These are phyloP conservation scores for Hypoxylon sp. DNA, from an alignment of 2,329 filamentous ascomycete species.

Conservation along the genomic window DNA sequence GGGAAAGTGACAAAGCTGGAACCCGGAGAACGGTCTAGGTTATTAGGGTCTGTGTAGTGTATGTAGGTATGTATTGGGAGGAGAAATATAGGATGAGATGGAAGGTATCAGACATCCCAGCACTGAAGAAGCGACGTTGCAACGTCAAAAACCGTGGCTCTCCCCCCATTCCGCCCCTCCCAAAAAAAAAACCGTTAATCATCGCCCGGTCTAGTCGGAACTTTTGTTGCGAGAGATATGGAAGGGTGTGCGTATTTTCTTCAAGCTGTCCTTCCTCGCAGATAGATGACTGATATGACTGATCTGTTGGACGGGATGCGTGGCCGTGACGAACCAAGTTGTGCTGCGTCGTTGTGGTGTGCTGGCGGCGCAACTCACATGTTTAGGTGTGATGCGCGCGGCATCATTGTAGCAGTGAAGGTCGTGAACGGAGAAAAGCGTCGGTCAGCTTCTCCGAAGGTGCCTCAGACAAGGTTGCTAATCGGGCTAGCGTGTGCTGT, in stretches of 20 bases:
- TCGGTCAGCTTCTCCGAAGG: slow-evolving; percentile 39
- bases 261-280: slow-evolving; percentile 21
- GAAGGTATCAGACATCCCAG: slow-evolving; percentile 27
- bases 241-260: slow-evolving; percentile 5
- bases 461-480: slow-evolving; percentile 25
- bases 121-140: slow-evolving; percentile 37
- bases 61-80: background rate
- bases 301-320: slow-evolving; percentile 37
- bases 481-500: slow-evolving; percentile 30
- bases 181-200: slow-evolving; percentile 16
- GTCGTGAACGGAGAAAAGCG: slow-evolving; percentile 32
- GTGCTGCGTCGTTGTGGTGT: slow-evolving; percentile 26
- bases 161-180: slow-evolving; percentile 2
- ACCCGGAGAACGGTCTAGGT: slow-evolving; percentile 13
- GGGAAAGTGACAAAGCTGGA: slow-evolving; percentile 21
- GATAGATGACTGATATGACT: slow-evolving; percentile 33
- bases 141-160: slow-evolving; percentile 27
- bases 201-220: slow-evolving; percentile 31
- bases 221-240: slow-evolving; percentile 25
- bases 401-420: slow-evolving; percentile 21
- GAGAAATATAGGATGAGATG: slow-evolving; percentile 1
- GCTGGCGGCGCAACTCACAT: slow-evolving; percentile 35
- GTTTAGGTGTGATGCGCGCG: slow-evolving; percentile 38
- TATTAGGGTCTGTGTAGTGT: slow-evolving; percentile 20
- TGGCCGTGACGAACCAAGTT: slow-evolving; percentile 38